These are phyloP conservation scores for Pleurotus cornucopiae DNA, from an alignment of 768 basidiomycete species.

Conservation along the genomic window DNA sequence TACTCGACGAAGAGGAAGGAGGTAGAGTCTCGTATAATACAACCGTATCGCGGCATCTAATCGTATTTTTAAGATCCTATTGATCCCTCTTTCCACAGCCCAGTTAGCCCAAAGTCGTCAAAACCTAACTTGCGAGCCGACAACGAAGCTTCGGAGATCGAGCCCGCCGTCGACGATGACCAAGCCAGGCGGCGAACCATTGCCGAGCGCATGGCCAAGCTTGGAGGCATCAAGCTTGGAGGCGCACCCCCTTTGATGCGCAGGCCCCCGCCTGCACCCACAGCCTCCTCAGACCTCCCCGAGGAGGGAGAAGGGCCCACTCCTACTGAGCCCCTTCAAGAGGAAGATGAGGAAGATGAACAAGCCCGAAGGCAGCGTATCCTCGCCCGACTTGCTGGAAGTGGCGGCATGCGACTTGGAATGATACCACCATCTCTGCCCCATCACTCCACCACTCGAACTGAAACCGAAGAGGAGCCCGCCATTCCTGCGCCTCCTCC, in stretches of 20 bases:
- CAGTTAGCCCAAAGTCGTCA: constrained; percentile 35
- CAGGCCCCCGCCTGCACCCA: constrained; percentile 31
- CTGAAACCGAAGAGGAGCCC: constrained; percentile 17
- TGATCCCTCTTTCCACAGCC: constrained; percentile 59
- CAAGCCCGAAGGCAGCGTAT: constrained; percentile 51
- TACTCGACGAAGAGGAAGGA: constrained; percentile 61
- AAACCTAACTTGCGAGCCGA: constrained; percentile 16
- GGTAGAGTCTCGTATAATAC: constrained; percentile 33
- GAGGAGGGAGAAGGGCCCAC: constrained; percentile 19
- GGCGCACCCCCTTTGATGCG: constrained; percentile 47
- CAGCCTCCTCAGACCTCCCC: constrained; percentile 7
- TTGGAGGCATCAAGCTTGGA: constrained; percentile 84
- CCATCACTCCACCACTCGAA: constrained; percentile 19
- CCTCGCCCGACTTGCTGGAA: constrained; percentile 45
- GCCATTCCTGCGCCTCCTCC: constrained; percentile 12
- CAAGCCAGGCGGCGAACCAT: constrained; percentile 64
- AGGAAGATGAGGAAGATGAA: constrained; percentile 57
- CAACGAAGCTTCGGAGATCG: constrained; percentile 9
- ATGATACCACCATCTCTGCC: constrained; percentile 44
- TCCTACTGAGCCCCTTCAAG: constrained; percentile 12
- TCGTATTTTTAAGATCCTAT: constrained; percentile 50
- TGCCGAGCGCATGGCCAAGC: constrained; percentile 91
- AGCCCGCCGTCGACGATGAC: constrained; percentile 37
- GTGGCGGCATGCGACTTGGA: constrained; percentile 58
- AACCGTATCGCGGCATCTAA: background rate